phyloP scores from a whole-genome alignment of 2,329 filamentous ascomycete species.

The Fusarium secorum region DNA sequence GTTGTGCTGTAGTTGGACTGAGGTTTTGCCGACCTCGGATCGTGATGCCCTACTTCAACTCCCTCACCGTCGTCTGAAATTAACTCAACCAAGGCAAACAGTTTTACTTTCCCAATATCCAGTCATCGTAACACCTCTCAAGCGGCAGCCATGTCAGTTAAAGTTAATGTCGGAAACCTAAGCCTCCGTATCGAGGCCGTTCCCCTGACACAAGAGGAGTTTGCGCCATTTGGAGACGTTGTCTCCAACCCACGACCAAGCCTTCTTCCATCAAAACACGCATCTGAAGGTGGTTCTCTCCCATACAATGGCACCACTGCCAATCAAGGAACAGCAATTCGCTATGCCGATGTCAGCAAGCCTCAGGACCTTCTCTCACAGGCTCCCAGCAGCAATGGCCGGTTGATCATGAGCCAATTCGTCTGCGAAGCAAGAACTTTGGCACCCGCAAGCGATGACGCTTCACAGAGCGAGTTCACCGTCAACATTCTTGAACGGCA shows the following conservation, averaged over 20 bases:
- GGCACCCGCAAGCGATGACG: constrained; percentile 7
- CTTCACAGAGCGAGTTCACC: constrained; percentile 55
- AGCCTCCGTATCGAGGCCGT: constrained; percentile 59
- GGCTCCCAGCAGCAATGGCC: constrained; percentile 62
- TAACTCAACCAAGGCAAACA: background rate
- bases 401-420: constrained; percentile 85
- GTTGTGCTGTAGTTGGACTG: background rate
- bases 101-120: background rate
- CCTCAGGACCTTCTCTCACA: constrained; percentile 75
- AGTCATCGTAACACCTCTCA: background rate
- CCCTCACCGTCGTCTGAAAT: background rate
- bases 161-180: constrained; percentile 35
- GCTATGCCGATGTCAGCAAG: constrained; percentile 82
- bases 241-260: constrained; percentile 74
- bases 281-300: constrained; percentile 49
- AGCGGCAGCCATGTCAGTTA: constrained; percentile 38
- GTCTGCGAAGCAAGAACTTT: constrained; percentile 66
- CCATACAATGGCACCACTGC: constrained; percentile 64
- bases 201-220: constrained; percentile 73
- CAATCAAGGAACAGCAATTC: constrained; percentile 90
- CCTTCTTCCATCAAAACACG: constrained; percentile 57
- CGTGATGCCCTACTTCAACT: background rate
- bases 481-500: constrained; percentile 85
- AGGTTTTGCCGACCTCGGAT: constrained; percentile 14
- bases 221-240: constrained; percentile 83